Conservation (phyloP, 208 protist genomes). For the Porcisia hertigi region DNA sequence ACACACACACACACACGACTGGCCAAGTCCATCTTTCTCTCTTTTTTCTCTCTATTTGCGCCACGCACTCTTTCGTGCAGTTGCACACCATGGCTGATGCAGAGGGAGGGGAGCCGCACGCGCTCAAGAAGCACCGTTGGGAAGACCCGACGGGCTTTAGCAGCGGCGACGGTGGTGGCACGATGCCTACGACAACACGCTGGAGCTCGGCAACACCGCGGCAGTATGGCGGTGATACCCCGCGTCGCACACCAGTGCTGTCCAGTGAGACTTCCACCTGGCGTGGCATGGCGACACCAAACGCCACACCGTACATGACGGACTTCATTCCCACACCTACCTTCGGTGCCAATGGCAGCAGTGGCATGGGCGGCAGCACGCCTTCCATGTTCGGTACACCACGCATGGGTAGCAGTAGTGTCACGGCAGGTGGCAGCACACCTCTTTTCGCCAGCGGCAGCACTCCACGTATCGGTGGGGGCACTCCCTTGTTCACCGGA, state of each 20-base stretch:
- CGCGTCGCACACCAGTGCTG: slow-evolving; percentile 39
- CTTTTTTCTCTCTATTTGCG: slow-evolving; percentile 5
- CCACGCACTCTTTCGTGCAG: background rate
- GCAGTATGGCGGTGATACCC: slow-evolving; percentile 70
- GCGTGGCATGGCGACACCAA: slow-evolving; percentile 75
- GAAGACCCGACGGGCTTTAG: slow-evolving; percentile 37
- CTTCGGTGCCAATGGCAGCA: slow-evolving; percentile 24
- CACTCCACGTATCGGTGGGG: slow-evolving; percentile 29
- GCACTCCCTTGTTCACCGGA: slow-evolving; percentile 57
- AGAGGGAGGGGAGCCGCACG: slow-evolving; percentile 26
- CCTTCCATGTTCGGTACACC: slow-evolving; percentile 38
- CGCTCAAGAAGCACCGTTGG: slow-evolving; percentile 70
- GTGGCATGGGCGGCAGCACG: slow-evolving; percentile 31
- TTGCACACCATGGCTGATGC: background rate
- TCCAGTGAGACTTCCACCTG: slow-evolving; percentile 56
- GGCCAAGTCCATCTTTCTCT: background rate
- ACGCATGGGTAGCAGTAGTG: slow-evolving; percentile 15
- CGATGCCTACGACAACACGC: slow-evolving; percentile 48
- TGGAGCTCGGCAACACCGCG: slow-evolving; percentile 81
- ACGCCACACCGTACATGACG: slow-evolving; percentile 48
- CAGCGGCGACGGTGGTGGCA: slow-evolving; percentile 7
- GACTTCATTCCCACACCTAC: slow-evolving; percentile 61
- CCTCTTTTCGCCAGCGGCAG: slow-evolving; percentile 29
- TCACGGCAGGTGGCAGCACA: slow-evolving; percentile 19
- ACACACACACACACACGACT: background rate